These are phyloP conservation scores for Leccinum griseonigrum DNA, from an alignment of 1,284 basidiomycete genomes.

Conservation along the genomic window DNA sequence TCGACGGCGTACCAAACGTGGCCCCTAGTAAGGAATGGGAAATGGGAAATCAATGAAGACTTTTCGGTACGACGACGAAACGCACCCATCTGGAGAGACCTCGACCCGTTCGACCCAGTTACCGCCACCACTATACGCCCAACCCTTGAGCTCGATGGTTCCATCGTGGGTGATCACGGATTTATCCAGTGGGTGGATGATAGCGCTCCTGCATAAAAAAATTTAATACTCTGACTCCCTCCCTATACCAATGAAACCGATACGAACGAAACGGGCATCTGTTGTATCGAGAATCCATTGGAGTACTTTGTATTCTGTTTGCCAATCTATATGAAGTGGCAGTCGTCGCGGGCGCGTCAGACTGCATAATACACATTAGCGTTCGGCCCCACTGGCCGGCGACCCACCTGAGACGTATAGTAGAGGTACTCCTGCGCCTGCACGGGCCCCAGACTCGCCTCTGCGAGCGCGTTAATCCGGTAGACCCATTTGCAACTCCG, in stretches of 20 bases:
- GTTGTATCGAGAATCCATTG: constrained; percentile 20
- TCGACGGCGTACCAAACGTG: constrained; percentile 22
- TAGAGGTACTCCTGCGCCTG: constrained; percentile 55
- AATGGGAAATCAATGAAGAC: background rate
- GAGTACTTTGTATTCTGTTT: constrained; percentile 19
- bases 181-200: constrained; percentile 39
- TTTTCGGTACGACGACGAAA: background rate
- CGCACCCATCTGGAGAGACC: constrained; percentile 50
- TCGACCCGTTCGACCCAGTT: constrained; percentile 59
- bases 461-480: constrained; percentile 48
- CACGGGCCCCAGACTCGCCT: constrained; percentile 51
- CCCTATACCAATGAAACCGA: background rate
- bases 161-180: constrained; percentile 51
- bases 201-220: constrained; percentile 14
- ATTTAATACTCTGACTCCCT: background rate
- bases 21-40: constrained; percentile 1
- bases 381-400: background rate
- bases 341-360: background rate
- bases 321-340: constrained; percentile 4
- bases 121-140: constrained; percentile 55
- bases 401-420: constrained; percentile 29
- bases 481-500: constrained; percentile 60
- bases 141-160: constrained; percentile 44
- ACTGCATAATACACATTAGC: background rate
- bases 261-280: constrained; percentile 21